These are phyloP conservation scores for Lathyrus aphaca DNA, from an alignment of 306 rosid genomes.

Conservation along the genomic window DNA sequence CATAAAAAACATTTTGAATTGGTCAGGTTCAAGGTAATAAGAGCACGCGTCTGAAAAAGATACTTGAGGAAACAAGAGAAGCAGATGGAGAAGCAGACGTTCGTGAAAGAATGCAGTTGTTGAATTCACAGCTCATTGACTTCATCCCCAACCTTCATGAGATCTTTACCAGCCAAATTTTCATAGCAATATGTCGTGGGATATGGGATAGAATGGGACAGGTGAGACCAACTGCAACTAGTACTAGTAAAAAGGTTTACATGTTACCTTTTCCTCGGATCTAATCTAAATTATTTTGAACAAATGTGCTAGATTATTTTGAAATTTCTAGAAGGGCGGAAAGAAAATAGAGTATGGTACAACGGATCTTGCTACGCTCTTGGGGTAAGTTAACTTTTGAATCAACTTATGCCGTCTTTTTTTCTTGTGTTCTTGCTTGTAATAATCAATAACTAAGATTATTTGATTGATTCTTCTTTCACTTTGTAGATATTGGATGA, in stretches of 20 bases:
- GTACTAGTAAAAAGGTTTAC: neutral
- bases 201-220: conserved; percentile 96
- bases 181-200: conserved; percentile 80
- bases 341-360: conserved; percentile 91
- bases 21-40: conserved; percentile 78
- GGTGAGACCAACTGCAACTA: conserved; percentile 49
- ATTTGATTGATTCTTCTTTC: conserved; percentile 34
- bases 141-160: conserved; percentile 87
- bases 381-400: conserved; percentile 61
- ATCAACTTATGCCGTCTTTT: neutral
- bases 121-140: conserved; percentile 76
- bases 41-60: conserved; percentile 76
- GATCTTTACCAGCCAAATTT: conserved; percentile 79
- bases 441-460: neutral
- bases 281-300: conserved; percentile 30
- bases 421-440: neutral
- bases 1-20: conserved; percentile 9
- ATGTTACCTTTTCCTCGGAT: conserved; percentile 30
- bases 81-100: conserved; percentile 90
- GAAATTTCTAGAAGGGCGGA: conserved; percentile 91
- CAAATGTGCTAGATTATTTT: conserved; percentile 65
- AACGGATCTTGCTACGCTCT: conserved; percentile 93
- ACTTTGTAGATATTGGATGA: conserved; percentile 83
- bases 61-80: conserved; percentile 90
- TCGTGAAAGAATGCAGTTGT: conserved; percentile 88